Evolutionary conservation across 1,139 yeast genomes (phyloP), one percentile per base, ranked within the genome.

Genomic region (Scheffersomyces quercinus): DNA sequence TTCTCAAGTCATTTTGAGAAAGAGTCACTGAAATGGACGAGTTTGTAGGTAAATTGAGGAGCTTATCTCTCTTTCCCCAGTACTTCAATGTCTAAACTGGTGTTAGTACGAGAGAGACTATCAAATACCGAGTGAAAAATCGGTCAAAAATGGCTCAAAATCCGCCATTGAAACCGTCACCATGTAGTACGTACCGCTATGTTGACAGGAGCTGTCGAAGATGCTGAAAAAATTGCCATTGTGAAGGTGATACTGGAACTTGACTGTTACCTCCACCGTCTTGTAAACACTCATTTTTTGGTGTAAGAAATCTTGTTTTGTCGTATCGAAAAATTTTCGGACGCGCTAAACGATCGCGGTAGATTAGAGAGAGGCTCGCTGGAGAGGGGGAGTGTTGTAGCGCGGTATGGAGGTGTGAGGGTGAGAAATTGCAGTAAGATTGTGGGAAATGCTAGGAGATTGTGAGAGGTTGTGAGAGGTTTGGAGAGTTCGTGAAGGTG

Each of bases 61-160:
- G 72, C 49, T 83, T 84, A 65, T 93, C 97, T 60, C 99, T 81
- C 68, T 93, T 93, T 40, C 99, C 99, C 99, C 99, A 93, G 71
- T 93, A 95, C 69, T 93, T 93, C 54, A 93, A 77, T 38, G 98
- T 91, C 87, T 82, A 48, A 9, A 20, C 26, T 5, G 3, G 37
- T 12, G 64, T 62, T 59, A 63, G 69, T 60, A 53, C 7, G 13
- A 28, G 12, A 20, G 26, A 5, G 11, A 20, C 14, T 13, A 31
- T 13, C 29, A 26, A 28, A 28, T 8, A 4, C 35, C 16, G 24
- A 6, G 11, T 4, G 20, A 34, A 24, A 26, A 37, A 29, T 8
- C 13, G 15, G 26, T 15, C 28, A 12, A 15, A n/a, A 12, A 6
- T 24, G n/a, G n/a, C 31, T 14, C n/a, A 15, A 33, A 36, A 14